Evolutionary conservation across 2,329 filamentous ascomycete genomes (phyloP).

Genomic region (Aplosporella prunicola): DNA sequence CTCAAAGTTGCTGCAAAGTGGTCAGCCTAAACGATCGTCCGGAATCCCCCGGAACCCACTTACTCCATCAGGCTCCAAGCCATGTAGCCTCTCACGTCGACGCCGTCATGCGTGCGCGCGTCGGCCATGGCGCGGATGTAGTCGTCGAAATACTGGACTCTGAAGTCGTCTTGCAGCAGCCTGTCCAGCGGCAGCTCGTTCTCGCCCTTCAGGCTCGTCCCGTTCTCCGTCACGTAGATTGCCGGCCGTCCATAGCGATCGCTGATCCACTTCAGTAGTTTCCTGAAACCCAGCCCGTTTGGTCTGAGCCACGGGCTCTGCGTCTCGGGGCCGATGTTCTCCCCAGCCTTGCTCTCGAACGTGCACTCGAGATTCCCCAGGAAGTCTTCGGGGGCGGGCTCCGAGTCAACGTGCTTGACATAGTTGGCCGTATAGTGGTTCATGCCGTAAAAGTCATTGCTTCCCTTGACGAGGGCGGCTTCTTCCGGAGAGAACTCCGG

Average conservation of each 20-base stretch:
- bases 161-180: constrained; percentile 73
- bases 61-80: constrained; percentile 81
- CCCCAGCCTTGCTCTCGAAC: constrained; percentile 60
- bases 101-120: constrained; percentile 61
- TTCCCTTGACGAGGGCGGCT: constrained; percentile 64
- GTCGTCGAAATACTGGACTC: constrained; percentile 65
- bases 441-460: constrained; percentile 91
- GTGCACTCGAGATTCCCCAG: constrained; percentile 66
- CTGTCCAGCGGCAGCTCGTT: constrained; percentile 62
- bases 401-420: constrained; percentile 60
- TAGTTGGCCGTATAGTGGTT: constrained; percentile 90
- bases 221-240: constrained; percentile 86
- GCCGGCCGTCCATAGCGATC: constrained; percentile 65
- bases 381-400: constrained; percentile 56
- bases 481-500: constrained; percentile 68
- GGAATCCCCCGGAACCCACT: constrained; percentile 21
- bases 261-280: constrained; percentile 43
- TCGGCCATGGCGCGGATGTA: constrained; percentile 71
- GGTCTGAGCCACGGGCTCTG: constrained; percentile 75
- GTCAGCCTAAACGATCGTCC: constrained; percentile 6
- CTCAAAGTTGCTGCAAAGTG: constrained; percentile 59
- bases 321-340: constrained; percentile 70
- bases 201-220: constrained; percentile 74
- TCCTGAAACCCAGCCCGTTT: constrained; percentile 65
- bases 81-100: constrained; percentile 70